Conservation (phyloP, 805 yeast species). For the Wickerhamia fluorescens region DNA sequence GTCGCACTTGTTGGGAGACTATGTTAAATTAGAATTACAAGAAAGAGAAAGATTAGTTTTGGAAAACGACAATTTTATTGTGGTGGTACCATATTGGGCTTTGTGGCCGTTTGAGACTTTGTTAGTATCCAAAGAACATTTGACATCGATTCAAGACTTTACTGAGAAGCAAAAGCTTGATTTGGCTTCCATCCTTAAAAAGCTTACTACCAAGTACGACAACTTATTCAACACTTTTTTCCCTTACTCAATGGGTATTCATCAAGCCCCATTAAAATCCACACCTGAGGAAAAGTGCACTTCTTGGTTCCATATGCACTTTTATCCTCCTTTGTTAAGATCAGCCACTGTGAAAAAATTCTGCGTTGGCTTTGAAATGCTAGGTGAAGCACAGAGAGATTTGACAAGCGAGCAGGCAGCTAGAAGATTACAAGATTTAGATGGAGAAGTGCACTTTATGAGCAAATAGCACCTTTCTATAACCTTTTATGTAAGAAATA, state of each 20-base stretch:
- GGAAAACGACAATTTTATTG: slow-evolving; percentile 56
- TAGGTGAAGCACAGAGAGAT: slow-evolving; percentile 66
- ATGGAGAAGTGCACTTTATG: slow-evolving; percentile 29
- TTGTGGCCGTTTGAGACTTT: slow-evolving; percentile 76
- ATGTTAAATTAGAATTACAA: slow-evolving; percentile 47
- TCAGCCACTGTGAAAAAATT: slow-evolving; percentile 72
- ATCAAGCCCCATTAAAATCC: slow-evolving; percentile 58
- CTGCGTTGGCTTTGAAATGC: slow-evolving; percentile 65
- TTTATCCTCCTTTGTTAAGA: slow-evolving; percentile 70
- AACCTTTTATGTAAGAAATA: too few species aligned
- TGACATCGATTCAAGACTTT: slow-evolving; percentile 44
- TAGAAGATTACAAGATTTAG: slow-evolving; percentile 38
- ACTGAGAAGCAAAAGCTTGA: slow-evolving; percentile 41
- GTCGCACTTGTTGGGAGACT: slow-evolving; percentile 54
- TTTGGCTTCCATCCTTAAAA: slow-evolving; percentile 47
- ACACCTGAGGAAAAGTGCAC: slow-evolving; percentile 35
- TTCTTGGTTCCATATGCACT: slow-evolving; percentile 62
- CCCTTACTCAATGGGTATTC: slow-evolving; percentile 80
- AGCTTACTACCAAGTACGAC: slow-evolving; percentile 59
- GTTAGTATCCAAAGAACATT: slow-evolving; percentile 49
- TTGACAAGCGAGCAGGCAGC: slow-evolving; percentile 67
- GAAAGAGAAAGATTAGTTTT: slow-evolving; percentile 47
- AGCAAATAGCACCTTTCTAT: too few species aligned
- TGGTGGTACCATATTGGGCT: slow-evolving; percentile 77
- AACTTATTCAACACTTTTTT: slow-evolving; percentile 62